Conservation (phyloP, 73 alveolate genomes). For the Uronychia setigera region DNA sequence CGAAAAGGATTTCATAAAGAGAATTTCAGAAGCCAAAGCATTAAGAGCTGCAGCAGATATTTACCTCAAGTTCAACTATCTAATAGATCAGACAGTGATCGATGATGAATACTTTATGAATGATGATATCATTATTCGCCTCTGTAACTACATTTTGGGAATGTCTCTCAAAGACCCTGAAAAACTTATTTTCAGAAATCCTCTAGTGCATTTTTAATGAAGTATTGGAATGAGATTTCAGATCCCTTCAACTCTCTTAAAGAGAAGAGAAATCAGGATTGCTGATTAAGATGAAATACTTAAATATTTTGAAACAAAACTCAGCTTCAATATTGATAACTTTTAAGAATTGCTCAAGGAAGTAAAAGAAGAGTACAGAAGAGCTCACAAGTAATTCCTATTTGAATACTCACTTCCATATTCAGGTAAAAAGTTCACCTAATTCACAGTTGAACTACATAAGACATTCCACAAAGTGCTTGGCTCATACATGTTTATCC, state of each 20-base stretch:
- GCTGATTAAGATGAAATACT: too few relatives aligned
- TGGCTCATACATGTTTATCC: constrained; percentile 46
- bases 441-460: constrained; percentile 27
- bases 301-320: too few relatives aligned
- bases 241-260: too few relatives aligned
- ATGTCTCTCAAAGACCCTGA: constrained; percentile 7
- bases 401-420: constrained; percentile 60
- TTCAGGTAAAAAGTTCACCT: neutral
- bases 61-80: constrained; percentile 47
- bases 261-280: too few relatives aligned
- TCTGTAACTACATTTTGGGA: constrained; percentile 29
- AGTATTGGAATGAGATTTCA: too few relatives aligned
- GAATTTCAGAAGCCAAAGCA: constrained; percentile 42
- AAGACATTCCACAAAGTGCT: constrained; percentile 30
- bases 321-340: too few relatives aligned
- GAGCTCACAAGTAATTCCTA: constrained; percentile 44
- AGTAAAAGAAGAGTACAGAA: constrained; percentile 39
- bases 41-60: constrained; percentile 55
- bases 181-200: constrained; percentile 40
- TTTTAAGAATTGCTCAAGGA: constrained; percentile 44
- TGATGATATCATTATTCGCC: constrained; percentile 26
- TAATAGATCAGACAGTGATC: constrained; percentile 26
- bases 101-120: constrained; percentile 16
- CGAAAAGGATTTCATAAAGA: constrained; percentile 25
- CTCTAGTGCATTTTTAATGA: constrained; percentile 22